Percentiles rank a stretch among this genome's conserved stretches.
These are phyloP conservation scores for Salicornia ramosissima DNA, from an alignment of 148 eudicot species.

Conservation along the genomic window DNA sequence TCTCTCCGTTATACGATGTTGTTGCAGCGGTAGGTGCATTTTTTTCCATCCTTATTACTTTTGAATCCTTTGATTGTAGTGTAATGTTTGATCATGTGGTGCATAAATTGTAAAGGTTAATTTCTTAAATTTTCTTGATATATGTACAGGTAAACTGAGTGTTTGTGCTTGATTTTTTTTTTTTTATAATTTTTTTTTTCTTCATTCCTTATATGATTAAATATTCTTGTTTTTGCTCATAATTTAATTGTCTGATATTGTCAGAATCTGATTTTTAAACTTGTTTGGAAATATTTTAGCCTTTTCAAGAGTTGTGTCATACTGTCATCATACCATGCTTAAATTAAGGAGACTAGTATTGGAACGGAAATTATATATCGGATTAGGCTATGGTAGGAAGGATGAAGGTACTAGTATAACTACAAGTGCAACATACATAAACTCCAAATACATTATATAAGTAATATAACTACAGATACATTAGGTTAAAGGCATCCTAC, in stretches of 20 bases:
- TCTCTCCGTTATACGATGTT: constrained; percentile 72
- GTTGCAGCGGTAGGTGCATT: constrained; percentile 69
- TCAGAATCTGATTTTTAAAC: not conserved
- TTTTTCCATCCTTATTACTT: not conserved
- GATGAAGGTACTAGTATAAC: no score
- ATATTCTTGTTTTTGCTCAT: no score
- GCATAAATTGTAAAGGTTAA: not conserved
- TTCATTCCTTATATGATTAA: no score
- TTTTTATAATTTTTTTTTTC: no score
- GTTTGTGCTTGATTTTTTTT: not conserved
- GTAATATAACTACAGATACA: no score
- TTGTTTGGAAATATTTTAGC: not conserved
- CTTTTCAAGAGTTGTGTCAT: not conserved
- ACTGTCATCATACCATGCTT: no score
- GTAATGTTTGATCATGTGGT: not conserved
- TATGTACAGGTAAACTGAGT: not conserved
- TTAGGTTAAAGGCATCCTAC: no score
- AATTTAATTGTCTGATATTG: not conserved
- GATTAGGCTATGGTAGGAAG: no score
- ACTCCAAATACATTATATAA: no score
- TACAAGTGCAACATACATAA: no score
- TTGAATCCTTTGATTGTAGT: not conserved
- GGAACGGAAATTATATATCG: no score
- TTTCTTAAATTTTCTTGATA: not conserved
- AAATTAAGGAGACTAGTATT: no score